Base-by-base conservation (phyloP, 352 stramenopile genomes). In the Globisporangium alternatum region DNA sequence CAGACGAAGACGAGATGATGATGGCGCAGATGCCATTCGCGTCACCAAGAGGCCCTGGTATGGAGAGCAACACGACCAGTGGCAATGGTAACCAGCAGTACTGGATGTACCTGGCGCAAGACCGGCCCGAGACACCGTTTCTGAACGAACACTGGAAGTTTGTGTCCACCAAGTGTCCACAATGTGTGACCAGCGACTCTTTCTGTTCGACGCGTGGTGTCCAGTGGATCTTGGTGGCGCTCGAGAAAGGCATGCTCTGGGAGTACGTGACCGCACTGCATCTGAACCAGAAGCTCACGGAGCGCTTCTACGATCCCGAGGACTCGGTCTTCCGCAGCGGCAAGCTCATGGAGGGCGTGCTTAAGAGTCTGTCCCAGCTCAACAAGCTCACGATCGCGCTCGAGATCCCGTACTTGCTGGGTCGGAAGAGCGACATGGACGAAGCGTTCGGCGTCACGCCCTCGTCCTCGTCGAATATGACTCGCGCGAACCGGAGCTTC, bases 171-270 rank as follows among this genome's bases (percentile, higher is more conserved):
- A 65, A 76, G 49, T 91, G 81, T 45, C 81, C 81, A 31, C 56
- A 63, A 35, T 90, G 82, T 53, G 71, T 51, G 13, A 65, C 78
- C 25, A 89, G 64, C 45, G 81, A 90, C 22, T 80, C 75, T 22
- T 88, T 89, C 60, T 76, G 82, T 61, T 90, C 80, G 37, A 88
- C 81, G 12, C 82, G 85, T 35, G 85, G 85, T 22, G 64, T 92
- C 28, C 85, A 93, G 62, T 93, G 85, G 85, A 55, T 93, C 7
- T 47, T 93, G 15, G 57, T 75, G 12, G 85, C 83, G n/a, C 57
- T 93, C 10, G 83, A 88, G 41, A 85, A 78, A 49, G 74, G 82
- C 17, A 67, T 65, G 21, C 53, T 93, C 13, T 81, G 72, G 64
- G 72, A 77, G n/a, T 86, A 83, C 31, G 73, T 83, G 39, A 74